These are phyloP conservation scores for Mimosa bimucronata DNA, from an alignment of 306 rosid genomes.

Conservation along the genomic window DNA sequence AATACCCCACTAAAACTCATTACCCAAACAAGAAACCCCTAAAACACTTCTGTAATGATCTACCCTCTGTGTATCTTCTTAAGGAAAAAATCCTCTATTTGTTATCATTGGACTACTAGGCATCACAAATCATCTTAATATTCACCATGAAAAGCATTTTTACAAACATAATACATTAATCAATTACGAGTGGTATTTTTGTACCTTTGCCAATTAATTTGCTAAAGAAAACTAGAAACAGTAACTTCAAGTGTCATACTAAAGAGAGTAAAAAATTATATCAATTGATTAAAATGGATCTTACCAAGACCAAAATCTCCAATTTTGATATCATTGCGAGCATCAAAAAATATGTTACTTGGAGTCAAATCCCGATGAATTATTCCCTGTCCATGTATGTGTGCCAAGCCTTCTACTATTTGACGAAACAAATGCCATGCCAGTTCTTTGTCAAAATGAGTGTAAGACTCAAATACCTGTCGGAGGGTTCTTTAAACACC, in stretches of 20 bases:
- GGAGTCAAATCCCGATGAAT: slow-evolving; percentile 98
- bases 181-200: too few relatives aligned
- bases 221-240: slow-evolving; percentile 21
- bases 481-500: slow-evolving; percentile 77
- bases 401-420: slow-evolving; percentile 97
- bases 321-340: slow-evolving; percentile 91
- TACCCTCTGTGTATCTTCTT: not conserved
- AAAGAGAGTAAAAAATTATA: slow-evolving; percentile 23
- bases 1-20: not conserved
- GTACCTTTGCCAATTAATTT: too few relatives aligned
- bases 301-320: slow-evolving; percentile 99
- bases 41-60: not conserved
- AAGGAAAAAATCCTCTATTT: not conserved
- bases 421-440: slow-evolving; percentile 95
- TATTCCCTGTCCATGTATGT: slow-evolving; percentile 97
- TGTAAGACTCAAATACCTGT: slow-evolving; percentile 75
- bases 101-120: not conserved
- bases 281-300: slow-evolving; percentile 39
- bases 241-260: slow-evolving; percentile 33
- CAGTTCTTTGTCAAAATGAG: slow-evolving; percentile 72
- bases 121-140: not conserved
- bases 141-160: slow-evolving; percentile 10
- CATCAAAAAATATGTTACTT: slow-evolving; percentile 93
- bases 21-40: not conserved
- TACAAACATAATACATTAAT: slow-evolving; percentile 27